These are phyloP conservation scores for Zygosaccharomyces kombuchaensis DNA, from an alignment of 805 yeast species.

Conservation along the genomic window DNA sequence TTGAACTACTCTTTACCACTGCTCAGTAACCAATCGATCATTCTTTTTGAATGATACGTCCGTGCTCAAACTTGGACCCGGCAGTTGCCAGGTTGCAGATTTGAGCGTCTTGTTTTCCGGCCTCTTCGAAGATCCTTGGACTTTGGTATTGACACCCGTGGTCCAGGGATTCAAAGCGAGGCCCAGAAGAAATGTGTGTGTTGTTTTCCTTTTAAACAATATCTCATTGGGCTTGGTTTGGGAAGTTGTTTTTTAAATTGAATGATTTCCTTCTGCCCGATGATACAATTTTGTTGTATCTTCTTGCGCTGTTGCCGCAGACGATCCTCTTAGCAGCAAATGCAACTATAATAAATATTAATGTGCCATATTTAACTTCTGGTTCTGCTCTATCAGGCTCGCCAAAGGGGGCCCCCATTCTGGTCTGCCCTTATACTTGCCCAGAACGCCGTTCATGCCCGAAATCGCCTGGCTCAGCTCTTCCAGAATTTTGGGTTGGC, in stretches of 20 bases:
- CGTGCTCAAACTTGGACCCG: not conserved
- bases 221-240: slow-evolving; percentile 24
- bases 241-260: slow-evolving; percentile 2
- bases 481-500: slow-evolving; percentile 44
- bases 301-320: not conserved
- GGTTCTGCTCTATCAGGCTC: slow-evolving; percentile 11
- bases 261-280: slow-evolving; percentile 21
- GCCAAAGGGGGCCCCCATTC: slow-evolving; percentile 68
- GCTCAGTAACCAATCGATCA: not conserved
- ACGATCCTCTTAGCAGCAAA: not conserved
- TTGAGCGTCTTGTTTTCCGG: slow-evolving; percentile 18
- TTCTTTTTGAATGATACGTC: not conserved
- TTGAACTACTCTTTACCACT: too few species aligned
- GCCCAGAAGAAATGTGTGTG: slow-evolving; percentile 29
- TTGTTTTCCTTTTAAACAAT: slow-evolving; percentile 21
- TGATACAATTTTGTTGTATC: slow-evolving; percentile 21
- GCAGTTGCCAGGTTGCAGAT: not conserved
- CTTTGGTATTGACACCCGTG: slow-evolving; percentile 34
- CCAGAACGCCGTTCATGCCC: slow-evolving; percentile 55
- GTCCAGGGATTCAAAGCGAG: slow-evolving; percentile 45
- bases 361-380: slow-evolving; percentile 1
- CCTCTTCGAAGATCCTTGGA: slow-evolving; percentile 46
- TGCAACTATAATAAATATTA: not conserved
- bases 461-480: slow-evolving; percentile 59
- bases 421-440: slow-evolving; percentile 56